A percentile compares a stretch with the other conserved stretches of the same genome.
Evolutionary conservation across 306 rosid species (phyloP).

Genomic region (Erythrophleum fordii): DNA sequence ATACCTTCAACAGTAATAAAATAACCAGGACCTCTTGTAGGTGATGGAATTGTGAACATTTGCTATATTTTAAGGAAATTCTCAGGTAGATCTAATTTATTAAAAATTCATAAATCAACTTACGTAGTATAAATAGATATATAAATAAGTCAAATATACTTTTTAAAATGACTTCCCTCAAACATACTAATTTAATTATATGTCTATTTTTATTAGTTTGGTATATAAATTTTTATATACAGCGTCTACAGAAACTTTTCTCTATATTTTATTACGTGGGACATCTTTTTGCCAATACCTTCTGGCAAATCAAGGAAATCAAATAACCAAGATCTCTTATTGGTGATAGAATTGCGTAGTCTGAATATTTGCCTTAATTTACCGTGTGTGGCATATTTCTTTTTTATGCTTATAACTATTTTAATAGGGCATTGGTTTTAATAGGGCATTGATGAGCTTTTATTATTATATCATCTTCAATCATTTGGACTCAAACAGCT

Average conservation of each 20-base stretch:
- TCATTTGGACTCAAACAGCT: slow-evolving; percentile 38
- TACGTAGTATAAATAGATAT: background rate
- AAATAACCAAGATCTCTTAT: slow-evolving; percentile 30
- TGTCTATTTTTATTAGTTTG: no score
- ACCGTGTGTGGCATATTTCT: no score
- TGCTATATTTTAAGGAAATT: slow-evolving; percentile 11
- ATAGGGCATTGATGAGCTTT: background rate
- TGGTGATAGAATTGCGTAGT: slow-evolving; percentile 31
- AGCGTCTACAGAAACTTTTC: no score
- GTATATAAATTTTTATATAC: no score
- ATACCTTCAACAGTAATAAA: slow-evolving; percentile 16
- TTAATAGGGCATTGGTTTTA: background rate
- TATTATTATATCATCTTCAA: slow-evolving; percentile 35
- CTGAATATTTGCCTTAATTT: slow-evolving; percentile 33
- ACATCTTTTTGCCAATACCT: slow-evolving; percentile 7
- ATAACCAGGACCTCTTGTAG: slow-evolving; percentile 1
- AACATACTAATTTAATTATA: no score
- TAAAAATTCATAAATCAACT: background rate
- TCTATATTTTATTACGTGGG: slow-evolving; percentile 19
- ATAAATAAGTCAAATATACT: background rate
- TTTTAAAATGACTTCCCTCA: background rate
- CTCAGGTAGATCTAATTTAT: background rate
- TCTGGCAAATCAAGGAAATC: background rate
- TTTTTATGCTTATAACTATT: background rate
- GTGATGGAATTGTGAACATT: slow-evolving; percentile 38